Conservation (phyloP, 192 early-diverging fungal species). For the Coemansia asiatica region DNA sequence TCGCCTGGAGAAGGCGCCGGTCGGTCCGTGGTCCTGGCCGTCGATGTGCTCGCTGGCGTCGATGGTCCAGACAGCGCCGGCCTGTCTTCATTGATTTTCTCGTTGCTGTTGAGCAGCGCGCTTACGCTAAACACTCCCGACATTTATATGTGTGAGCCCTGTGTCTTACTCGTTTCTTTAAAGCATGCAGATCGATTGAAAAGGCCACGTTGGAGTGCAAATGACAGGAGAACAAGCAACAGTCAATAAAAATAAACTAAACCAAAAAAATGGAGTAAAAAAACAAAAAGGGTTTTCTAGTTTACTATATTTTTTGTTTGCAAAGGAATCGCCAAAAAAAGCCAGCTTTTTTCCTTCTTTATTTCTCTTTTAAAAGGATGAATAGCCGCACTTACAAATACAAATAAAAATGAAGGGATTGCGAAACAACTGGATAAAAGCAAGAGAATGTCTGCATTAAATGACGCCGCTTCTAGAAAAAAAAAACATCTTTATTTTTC, state of each 20-base stretch:
- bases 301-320: neutral
- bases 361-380: neutral
- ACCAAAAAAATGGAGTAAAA: slow-evolving; percentile 17
- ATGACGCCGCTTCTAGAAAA: neutral
- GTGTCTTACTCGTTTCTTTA: neutral
- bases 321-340: neutral
- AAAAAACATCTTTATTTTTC: neutral
- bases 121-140: slow-evolving; percentile 30
- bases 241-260: slow-evolving; percentile 6
- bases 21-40: neutral
- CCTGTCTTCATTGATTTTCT: slow-evolving; percentile 2
- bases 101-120: slow-evolving; percentile 37
- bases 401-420: neutral
- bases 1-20: neutral
- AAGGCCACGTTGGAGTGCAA: neutral
- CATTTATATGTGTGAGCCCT: slow-evolving; percentile 5
- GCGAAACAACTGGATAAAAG: neutral
- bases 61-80: neutral
- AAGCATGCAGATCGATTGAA: neutral
- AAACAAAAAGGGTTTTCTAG: slow-evolving; percentile 5
- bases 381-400: neutral
- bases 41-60: neutral
- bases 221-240: neutral
- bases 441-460: neutral
- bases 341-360: neutral